These are phyloP conservation scores for Filobasidium floriforme DNA, from an alignment of 768 basidiomycete genomes.

Conservation along the genomic window DNA sequence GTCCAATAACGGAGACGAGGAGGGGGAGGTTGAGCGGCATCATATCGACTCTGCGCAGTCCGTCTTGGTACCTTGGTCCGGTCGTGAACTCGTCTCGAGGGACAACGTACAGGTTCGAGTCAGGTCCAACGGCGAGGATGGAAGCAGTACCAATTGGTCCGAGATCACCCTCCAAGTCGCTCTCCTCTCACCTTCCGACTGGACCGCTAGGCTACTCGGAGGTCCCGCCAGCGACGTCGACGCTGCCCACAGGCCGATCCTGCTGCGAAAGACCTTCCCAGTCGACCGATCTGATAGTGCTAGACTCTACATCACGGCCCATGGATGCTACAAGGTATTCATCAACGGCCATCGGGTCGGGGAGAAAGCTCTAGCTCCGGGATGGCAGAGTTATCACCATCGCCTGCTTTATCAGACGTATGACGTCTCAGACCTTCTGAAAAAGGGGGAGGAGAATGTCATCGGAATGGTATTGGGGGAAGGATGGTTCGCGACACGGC, in stretches of 20 bases:
- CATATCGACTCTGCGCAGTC: background rate
- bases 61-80: slow-evolving; percentile 38
- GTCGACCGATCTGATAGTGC: slow-evolving; percentile 5
- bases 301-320: slow-evolving; percentile 38
- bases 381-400: slow-evolving; percentile 37
- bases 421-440: slow-evolving; percentile 26
- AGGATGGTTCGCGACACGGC: slow-evolving; percentile 25
- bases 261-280: slow-evolving; percentile 25
- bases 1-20: too few relatives aligned
- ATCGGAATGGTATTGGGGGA: slow-evolving; percentile 25
- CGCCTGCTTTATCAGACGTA: slow-evolving; percentile 35
- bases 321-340: slow-evolving; percentile 32
- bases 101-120: slow-evolving; percentile 27
- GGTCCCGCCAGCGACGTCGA: slow-evolving; percentile 10
- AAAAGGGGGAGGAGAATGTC: slow-evolving; percentile 26
- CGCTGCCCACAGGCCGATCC: slow-evolving; percentile 29
- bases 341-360: slow-evolving; percentile 37
- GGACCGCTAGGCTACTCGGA: slow-evolving; percentile 28
- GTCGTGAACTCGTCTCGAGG: slow-evolving; percentile 25
- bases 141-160: slow-evolving; percentile 25
- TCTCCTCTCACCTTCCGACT: slow-evolving; percentile 26
- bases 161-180: slow-evolving; percentile 26
- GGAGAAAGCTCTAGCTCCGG: slow-evolving; percentile 34
- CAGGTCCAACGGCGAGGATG: slow-evolving; percentile 22
- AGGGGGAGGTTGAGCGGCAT: background rate